Conservation (phyloP, 1,284 basidiomycete species). For the Moesziomyces sp. region DNA sequence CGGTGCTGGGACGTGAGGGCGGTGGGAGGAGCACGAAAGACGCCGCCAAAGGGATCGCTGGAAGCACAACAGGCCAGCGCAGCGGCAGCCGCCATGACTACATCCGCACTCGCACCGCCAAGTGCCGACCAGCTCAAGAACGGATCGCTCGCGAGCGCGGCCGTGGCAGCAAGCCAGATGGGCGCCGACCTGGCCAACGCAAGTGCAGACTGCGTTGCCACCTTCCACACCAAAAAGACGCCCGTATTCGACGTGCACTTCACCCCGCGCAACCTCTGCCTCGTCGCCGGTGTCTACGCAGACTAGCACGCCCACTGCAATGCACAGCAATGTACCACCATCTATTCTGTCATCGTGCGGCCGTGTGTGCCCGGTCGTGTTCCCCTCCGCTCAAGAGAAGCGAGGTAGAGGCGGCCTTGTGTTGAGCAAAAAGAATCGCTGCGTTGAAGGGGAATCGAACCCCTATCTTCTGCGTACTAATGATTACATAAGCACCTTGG, state of each 20-base stretch:
- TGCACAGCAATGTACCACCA: neutral
- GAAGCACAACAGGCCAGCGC: constrained; percentile 29
- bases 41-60: constrained; percentile 18
- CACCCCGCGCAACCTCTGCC: constrained; percentile 90
- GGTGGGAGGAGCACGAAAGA: constrained; percentile 71
- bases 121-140: constrained; percentile 2
- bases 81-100: constrained; percentile 7
- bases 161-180: constrained; percentile 3
- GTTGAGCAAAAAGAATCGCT: no score
- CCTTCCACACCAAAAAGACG: constrained; percentile 94
- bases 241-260: constrained; percentile 92
- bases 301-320: constrained; percentile 6
- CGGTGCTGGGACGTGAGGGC: constrained; percentile 94
- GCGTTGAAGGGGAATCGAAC: no score
- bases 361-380: no score
- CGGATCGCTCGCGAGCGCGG: constrained; percentile 10
- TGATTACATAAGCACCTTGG: no score
- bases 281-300: constrained; percentile 78
- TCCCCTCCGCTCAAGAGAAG: no score
- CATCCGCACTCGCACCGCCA: neutral
- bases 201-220: constrained; percentile 81
- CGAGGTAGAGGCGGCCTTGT: no score
- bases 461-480: no score
- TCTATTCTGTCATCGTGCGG: no score
- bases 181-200: constrained; percentile 25